Base-by-base conservation (phyloP, 441 rosid species). In the Biscutella auriculata region DNA sequence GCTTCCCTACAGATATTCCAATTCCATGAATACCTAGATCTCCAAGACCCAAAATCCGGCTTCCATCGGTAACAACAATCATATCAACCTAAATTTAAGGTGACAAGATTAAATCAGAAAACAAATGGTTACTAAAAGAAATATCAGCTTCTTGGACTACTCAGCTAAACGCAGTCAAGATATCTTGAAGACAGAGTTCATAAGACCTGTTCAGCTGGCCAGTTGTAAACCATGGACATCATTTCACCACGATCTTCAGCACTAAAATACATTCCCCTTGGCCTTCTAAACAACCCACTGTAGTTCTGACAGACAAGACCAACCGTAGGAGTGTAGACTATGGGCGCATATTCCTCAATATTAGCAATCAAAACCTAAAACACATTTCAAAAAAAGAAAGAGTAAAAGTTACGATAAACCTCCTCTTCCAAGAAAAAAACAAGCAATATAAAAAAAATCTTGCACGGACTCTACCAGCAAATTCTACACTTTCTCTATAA, bases 221-320 rank as follows among this genome's bases (percentile, higher is more conserved):
- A 93, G 74, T 93, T 93, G 73, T 89, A 93, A 65, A 93, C 96
- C 99, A 93, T 89, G 48, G 99, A 89, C 97, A 89, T 89, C 99
- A 93, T 93, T 80, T 93, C 99, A 74, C 99, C 99, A 30, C 95
- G 89, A 72, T 93, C 99, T 44, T 66, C 93, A 27, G 96, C 93
- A 57, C 96, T 87, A 59, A 93, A 93, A 68, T 89, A 93, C 99
- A 93, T 93, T 66, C 99, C 99, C 33, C 99, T 81, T 17, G 99
- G 97, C 77, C 99, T 82, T 79, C 99, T 82, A 71, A 93, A 93
- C 81, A 93, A 68, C 10, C 99, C 97, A 59, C 99, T 80, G 67
- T 89, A 93, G 68, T 89, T 89, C 70, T 93, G 96, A 79, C 99
- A 93, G 59, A 89, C 97, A 62, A 85, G 97, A 54, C 97, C 99